A percentile compares a stretch with the other conserved stretches of the same genome.
These are phyloP conservation scores for Tuber melanosporum DNA, from an alignment of 495 filamentous ascomycete species.

Conservation along the genomic window DNA sequence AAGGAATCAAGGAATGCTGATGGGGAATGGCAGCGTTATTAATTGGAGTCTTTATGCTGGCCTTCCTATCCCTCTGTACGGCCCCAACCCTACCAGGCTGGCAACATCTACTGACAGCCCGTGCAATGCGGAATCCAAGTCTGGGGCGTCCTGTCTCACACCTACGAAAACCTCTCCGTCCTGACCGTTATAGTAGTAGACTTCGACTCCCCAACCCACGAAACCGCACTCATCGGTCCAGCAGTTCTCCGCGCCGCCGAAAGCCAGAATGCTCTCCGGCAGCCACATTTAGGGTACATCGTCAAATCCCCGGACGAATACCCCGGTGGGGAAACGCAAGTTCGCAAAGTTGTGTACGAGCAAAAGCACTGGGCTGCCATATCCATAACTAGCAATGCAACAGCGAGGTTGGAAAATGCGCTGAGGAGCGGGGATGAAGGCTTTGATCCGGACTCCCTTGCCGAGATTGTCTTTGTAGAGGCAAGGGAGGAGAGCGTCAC, in stretches of 20 bases:
- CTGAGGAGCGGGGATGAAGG: slow-evolving; percentile 53
- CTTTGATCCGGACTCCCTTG: slow-evolving; percentile 59
- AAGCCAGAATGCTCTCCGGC: slow-evolving; percentile 41
- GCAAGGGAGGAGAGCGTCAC: slow-evolving; percentile 55
- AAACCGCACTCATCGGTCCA: slow-evolving; percentile 55
- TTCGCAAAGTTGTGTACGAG: slow-evolving; percentile 58
- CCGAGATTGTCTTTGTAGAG: slow-evolving; percentile 55
- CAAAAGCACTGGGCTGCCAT: slow-evolving; percentile 59
- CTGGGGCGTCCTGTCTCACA: slow-evolving; percentile 55
- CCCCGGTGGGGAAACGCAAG: slow-evolving; percentile 53
- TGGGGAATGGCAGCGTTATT: slow-evolving; percentile 6
- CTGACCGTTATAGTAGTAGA: slow-evolving; percentile 60
- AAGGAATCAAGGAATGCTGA: not conserved
- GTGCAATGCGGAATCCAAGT: slow-evolving; percentile 23
- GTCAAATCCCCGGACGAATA: slow-evolving; percentile 52
- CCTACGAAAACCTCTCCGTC: slow-evolving; percentile 47
- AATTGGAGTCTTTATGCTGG: slow-evolving; percentile 9
- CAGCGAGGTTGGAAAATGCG: slow-evolving; percentile 53
- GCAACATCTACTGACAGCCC: not conserved
- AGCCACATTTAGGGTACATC: slow-evolving; percentile 48
- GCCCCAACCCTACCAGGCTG: not conserved
- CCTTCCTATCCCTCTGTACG: slow-evolving; percentile 13
- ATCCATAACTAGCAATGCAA: slow-evolving; percentile 61
- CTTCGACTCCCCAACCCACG: slow-evolving; percentile 51
- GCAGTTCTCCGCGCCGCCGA: slow-evolving; percentile 47